Conservation (phyloP, 2,329 filamentous ascomycete species). For the Dothidotthia symphoricarpi region DNA sequence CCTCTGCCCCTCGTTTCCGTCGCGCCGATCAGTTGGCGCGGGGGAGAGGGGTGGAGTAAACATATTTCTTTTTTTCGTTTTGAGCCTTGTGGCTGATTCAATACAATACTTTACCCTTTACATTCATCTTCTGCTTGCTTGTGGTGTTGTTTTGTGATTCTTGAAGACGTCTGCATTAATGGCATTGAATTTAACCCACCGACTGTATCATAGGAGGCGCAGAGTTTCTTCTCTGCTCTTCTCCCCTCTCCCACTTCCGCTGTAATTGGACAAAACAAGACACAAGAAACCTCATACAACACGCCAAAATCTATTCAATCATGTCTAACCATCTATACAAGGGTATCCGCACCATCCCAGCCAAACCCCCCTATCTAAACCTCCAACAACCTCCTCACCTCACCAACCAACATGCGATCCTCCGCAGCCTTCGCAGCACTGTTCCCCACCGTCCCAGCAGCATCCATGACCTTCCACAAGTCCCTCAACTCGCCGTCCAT, state of each 20-base stretch:
- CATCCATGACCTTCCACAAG: constrained; percentile 75
- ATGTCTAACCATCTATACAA: too few relatives aligned
- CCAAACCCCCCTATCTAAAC: constrained; percentile 10
- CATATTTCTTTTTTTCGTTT: constrained; percentile 17
- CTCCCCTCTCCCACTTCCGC: too few relatives aligned
- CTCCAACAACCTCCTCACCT: constrained; percentile 36
- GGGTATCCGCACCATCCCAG: too few relatives aligned
- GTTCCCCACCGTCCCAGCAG: constrained; percentile 58
- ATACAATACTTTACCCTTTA: background rate
- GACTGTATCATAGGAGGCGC: too few relatives aligned
- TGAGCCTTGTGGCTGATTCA: background rate
- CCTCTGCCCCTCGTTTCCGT: constrained; percentile 25
- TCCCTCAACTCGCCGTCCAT: constrained; percentile 74
- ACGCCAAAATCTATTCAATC: too few relatives aligned
- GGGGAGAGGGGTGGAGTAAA: constrained; percentile 27
- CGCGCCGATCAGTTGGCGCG: constrained; percentile 24
- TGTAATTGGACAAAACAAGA: too few relatives aligned
- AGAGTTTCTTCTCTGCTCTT: too few relatives aligned
- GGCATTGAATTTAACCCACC: too few relatives aligned
- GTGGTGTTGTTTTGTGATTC: too few relatives aligned
- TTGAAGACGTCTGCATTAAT: too few relatives aligned
- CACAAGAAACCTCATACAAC: too few relatives aligned
- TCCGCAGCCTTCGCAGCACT: constrained; percentile 24
- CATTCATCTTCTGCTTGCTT: too few relatives aligned
- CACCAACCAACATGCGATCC: constrained; percentile 36